Evolutionary conservation across 176 grass and related monocot genomes (phyloP), one percentile per base, ranked within the genome.

Genomic region (Phoenix roebelenii): DNA sequence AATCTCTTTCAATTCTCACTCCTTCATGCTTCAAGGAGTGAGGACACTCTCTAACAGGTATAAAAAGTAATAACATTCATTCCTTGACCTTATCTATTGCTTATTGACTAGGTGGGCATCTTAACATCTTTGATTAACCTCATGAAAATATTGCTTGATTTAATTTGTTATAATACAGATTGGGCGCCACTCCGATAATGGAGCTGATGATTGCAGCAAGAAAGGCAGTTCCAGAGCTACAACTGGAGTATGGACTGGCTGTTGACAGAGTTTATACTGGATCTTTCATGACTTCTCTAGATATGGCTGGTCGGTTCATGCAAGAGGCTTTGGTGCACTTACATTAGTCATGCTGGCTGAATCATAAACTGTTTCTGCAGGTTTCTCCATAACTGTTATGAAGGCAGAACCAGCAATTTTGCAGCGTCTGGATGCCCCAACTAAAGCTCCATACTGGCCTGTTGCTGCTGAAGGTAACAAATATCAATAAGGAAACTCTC

Each of bases 221-320:
- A 74, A 98, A 93, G 81, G 88, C 82, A 4, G 76, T 98, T 71
- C 94, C 88, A 30, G 84, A 98, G 58, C 83, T 98, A 67, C 88
- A 89, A 58, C 62, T 98, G 67, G 94, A 72, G 32, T 83, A 98
- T 85, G 94, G 94, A 61, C 80, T 98, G 66, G 88, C 93, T 89
- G 82, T 98, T 82, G 93, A 98, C 64, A 84, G 93, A 77, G 94
- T 92, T 39, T 98, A 93, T 66, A 98, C 94, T 76, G 84, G 94
- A 70, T 71, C 88, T 24, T 80, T 98, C 73, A 92, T 98, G 88
- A 85, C 94, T 59, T 92, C 94, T 51, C 88, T 98, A 61, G 94
- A 98, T 85, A 98, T 98, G 94, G 87, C 93, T 65, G 93, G 93
- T 98, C 26, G 63, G 72, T 74, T 85, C 68, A 68, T 65, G 50